Conservation (phyloP, 495 filamentous ascomycete genomes). For the Podospora comata region DNA sequence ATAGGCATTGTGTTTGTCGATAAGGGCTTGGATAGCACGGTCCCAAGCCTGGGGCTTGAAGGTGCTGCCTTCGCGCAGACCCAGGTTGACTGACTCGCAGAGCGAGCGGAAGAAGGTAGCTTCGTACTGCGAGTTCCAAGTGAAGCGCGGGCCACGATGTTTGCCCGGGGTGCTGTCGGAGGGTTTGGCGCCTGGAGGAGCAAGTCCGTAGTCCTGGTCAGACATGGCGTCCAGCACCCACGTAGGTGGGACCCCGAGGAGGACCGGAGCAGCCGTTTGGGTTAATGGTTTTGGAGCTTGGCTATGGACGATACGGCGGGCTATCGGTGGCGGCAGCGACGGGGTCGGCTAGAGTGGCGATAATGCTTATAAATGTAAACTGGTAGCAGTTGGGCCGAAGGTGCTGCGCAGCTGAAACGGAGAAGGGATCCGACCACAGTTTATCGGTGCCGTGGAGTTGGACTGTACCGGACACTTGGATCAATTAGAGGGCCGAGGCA, state of each 20-base stretch:
- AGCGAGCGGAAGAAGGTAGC: constrained; percentile 51
- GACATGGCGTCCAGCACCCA: constrained; percentile 29
- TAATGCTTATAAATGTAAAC: not conserved
- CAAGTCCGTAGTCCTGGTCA: constrained; percentile 33
- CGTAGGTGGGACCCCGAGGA: not conserved
- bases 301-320: constrained; percentile 1
- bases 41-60: constrained; percentile 54
- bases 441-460: not conserved
- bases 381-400: constrained; percentile 11
- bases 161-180: constrained; percentile 30
- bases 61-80: constrained; percentile 48
- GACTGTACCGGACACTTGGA: not conserved
- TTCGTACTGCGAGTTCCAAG: constrained; percentile 48
- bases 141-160: constrained; percentile 49
- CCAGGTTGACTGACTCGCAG: constrained; percentile 48
- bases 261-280: constrained; percentile 1
- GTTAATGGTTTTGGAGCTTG: constrained; percentile 1
- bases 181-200: constrained; percentile 19
- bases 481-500: too few relatives aligned
- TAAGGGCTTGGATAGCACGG: constrained; percentile 44
- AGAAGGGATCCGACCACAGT: constrained; percentile 17
- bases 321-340: constrained; percentile 3
- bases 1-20: constrained; percentile 45
- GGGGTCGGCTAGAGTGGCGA: constrained; percentile 14
- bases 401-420: constrained; percentile 9